Evolutionary conservation across 345 rosid genomes (phyloP), one percentile per base, ranked within the genome.

Genomic region (Eucalyptus albens): DNA sequence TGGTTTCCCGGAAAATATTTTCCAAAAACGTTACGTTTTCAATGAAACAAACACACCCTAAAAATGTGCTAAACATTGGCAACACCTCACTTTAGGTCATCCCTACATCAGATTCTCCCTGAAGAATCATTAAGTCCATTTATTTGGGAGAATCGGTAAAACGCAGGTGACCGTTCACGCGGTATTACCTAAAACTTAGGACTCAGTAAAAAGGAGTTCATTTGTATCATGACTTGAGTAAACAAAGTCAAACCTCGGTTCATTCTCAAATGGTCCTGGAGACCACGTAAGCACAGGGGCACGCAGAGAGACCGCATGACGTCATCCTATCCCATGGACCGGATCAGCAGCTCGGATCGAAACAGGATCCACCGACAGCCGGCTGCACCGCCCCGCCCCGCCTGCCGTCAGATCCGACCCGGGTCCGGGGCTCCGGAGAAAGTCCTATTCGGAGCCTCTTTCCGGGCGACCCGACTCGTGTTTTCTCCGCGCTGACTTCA

Each of bases 1-100:
- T 47, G 49, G 4, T 0, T 47, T 47, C 12, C 4, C 0, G 1
- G 0, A 47, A 1, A 47, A 47, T 0, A 10, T 47, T 10, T 47
- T 47, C 12, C 4, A 47, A 47, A 47, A 47, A 47, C 4, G 1
- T 47, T 47, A 47, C 4, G 12, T 47, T 47, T 47, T 47, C 49
- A 1, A 1, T 47, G 12, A 47, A 47, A 47, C 12, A 47, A 47
- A 47, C 49, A 47, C 4, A 47, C 1, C 49, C 17, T 50, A 50
- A 50, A 6, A 51, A 51, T 7, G 22, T 51, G 55, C 26, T 53
- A 53, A 53, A 53, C 59, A 53, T 21, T 2, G 26, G 0, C 26
- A 21, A 53, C 59, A 53, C 26, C 26, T 53, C 59, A 19, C 26
- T 53, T 53, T 1, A 19, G 24, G 26, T 19, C 11, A 53, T 53